phyloP scores from a whole-genome alignment of 176 grass and related monocot genomes.

The Secale cereale region DNA sequence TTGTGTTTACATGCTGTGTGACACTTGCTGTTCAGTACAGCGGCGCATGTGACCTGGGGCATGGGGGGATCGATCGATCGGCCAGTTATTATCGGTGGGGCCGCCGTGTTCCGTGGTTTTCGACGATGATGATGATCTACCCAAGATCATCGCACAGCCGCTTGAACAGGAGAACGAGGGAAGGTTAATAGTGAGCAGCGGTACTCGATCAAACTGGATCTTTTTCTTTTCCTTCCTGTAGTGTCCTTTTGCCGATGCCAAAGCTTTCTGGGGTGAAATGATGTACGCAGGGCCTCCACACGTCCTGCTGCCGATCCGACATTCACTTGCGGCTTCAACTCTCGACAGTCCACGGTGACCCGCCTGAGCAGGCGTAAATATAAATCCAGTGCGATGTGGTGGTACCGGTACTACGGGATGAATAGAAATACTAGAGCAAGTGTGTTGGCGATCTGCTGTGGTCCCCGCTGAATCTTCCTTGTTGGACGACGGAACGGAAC shows the following conservation, averaged over 20 bases:
- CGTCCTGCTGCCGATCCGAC: background rate
- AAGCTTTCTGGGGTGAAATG: background rate
- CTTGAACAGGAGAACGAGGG: background rate
- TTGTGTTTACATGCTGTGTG: background rate
- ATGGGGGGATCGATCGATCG: background rate
- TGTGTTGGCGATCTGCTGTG: background rate
- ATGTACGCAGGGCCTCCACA: background rate
- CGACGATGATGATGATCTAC: background rate
- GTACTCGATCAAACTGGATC: background rate
- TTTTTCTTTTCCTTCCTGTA: background rate
- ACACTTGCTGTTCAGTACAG: conserved; percentile 9
- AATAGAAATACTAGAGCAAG: background rate
- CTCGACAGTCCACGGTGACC: background rate
- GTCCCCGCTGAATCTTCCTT: conserved; percentile 22
- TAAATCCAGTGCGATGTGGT: background rate
- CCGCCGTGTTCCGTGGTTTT: background rate
- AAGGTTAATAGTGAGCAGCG: too few relatives aligned
- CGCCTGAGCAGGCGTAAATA: background rate
- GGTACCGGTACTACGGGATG: too few relatives aligned
- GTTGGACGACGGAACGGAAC: conserved; percentile 25
- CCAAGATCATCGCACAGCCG: background rate
- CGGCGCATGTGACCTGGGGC: conserved; percentile 14
- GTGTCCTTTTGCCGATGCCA: background rate
- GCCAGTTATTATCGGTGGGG: conserved; percentile 27
- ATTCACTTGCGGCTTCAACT: background rate